These are phyloP conservation scores for Parietaria judaica DNA, from an alignment of 306 rosid species.

Conservation along the genomic window DNA sequence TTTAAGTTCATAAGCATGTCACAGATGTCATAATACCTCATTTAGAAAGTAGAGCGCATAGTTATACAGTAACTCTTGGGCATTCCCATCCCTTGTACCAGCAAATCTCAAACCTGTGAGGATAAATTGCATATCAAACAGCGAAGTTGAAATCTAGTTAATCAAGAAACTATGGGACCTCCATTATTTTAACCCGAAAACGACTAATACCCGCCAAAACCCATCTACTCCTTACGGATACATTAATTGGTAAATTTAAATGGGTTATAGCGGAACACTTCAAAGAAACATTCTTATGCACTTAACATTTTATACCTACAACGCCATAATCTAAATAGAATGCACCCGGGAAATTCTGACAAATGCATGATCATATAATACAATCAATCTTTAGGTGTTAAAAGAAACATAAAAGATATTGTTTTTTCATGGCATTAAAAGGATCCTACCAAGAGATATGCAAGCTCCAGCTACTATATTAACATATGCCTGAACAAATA, in stretches of 20 bases:
- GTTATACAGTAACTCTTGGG: constrained; percentile 75
- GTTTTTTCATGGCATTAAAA: constrained; percentile 1
- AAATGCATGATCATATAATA: neutral
- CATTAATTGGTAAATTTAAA: no score
- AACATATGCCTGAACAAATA: constrained; percentile 87
- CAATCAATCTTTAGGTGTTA: neutral
- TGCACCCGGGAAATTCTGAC: neutral
- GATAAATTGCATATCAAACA: constrained; percentile 8
- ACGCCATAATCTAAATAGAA: neutral
- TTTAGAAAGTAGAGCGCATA: constrained; percentile 76
- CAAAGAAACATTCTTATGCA: neutral
- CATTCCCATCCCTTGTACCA: constrained; percentile 78
- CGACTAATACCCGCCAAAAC: no score
- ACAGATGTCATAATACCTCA: constrained; percentile 46
- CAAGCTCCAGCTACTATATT: constrained; percentile 92
- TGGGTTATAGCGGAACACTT: neutral
- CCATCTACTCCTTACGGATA: neutral
- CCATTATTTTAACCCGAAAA: neutral
- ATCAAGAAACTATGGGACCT: neutral
- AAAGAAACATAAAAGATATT: neutral
- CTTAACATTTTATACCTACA: neutral
- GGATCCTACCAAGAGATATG: constrained; percentile 70
- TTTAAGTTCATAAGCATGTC: constrained; percentile 17
- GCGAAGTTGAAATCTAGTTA: constrained; percentile 5
- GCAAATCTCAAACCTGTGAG: constrained; percentile 79